These are phyloP conservation scores for Hippophae tibetana DNA, from an alignment of 306 rosid species.

Conservation along the genomic window DNA sequence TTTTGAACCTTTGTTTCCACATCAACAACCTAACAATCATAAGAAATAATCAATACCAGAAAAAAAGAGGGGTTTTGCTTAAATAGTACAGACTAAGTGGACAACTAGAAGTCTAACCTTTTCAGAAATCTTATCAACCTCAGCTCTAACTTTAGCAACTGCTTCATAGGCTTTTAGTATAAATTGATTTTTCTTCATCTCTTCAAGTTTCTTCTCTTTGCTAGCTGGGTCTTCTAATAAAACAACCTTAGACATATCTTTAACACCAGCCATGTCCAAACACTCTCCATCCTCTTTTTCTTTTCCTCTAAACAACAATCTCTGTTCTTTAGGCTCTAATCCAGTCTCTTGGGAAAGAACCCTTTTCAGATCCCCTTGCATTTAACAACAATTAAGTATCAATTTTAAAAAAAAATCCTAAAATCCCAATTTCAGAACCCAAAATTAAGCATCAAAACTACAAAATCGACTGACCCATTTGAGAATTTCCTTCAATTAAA, in stretches of 20 bases:
- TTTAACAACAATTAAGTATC: constrained; percentile 8
- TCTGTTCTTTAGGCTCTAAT: constrained; percentile 55
- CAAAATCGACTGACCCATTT: no score
- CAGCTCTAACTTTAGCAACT: constrained; percentile 31
- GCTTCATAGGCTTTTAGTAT: constrained; percentile 36
- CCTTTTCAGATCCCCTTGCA: constrained; percentile 58
- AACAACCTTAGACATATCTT: constrained; percentile 52
- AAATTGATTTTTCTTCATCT: constrained; percentile 36
- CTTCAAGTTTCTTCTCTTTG: constrained; percentile 48
- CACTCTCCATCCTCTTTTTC: constrained; percentile 61
- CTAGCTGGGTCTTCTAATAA: constrained; percentile 70
- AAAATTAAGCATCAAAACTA: neutral
- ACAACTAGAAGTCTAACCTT: constrained; percentile 31
- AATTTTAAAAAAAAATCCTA: constrained; percentile 5
- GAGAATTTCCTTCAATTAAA: neutral
- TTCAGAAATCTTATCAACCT: constrained; percentile 50
- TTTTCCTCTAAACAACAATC: constrained; percentile 51
- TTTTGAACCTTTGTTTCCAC: constrained; percentile 32
- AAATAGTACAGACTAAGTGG: neutral
- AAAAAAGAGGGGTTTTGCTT: neutral
- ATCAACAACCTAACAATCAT: constrained; percentile 33
- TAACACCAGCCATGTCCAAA: constrained; percentile 56
- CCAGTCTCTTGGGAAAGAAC: constrained; percentile 41
- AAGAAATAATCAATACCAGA: neutral
- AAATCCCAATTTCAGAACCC: no score